These are phyloP conservation scores for Lactarius pseudohatsudake DNA, from an alignment of 768 basidiomycete genomes.

Conservation along the genomic window DNA sequence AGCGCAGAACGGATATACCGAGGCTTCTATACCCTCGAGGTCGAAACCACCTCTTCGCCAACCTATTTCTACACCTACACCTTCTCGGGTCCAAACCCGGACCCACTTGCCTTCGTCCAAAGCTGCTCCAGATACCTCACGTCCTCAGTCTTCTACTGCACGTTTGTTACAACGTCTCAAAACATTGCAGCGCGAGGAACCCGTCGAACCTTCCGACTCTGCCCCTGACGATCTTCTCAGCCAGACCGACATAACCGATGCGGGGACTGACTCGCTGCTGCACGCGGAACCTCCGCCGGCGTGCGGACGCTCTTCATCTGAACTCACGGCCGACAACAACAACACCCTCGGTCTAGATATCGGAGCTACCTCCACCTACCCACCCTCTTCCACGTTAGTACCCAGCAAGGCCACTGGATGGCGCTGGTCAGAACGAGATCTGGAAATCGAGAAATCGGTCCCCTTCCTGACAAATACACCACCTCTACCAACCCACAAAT, in stretches of 20 bases:
- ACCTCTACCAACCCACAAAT: constrained; percentile 13
- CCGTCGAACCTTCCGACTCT: constrained; percentile 13
- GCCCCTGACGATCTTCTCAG: constrained; percentile 20
- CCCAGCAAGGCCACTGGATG: constrained; percentile 13
- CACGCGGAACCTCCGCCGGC: neutral
- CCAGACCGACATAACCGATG: constrained; percentile 15
- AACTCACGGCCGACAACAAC: constrained; percentile 28
- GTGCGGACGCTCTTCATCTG: constrained; percentile 8
- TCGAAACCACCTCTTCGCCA: constrained; percentile 18
- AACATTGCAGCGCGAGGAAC: constrained; percentile 18
- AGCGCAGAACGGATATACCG: constrained; percentile 47
- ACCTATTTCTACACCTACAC: constrained; percentile 4
- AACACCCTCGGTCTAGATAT: constrained; percentile 37
- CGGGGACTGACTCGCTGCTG: constrained; percentile 15
- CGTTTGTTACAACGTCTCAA: constrained; percentile 27
- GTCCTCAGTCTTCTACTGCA: constrained; percentile 21
- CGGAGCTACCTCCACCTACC: constrained; percentile 20
- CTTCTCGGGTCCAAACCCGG: neutral
- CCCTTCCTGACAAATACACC: constrained; percentile 29
- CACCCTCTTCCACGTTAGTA: constrained; percentile 19
- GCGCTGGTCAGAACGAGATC: constrained; percentile 19
- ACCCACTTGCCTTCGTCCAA: constrained; percentile 8
- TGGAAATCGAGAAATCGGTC: constrained; percentile 24
- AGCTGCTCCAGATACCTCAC: constrained; percentile 1
- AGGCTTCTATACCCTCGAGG: constrained; percentile 18